Percentiles rank a stretch among this genome's conserved stretches.
Conservation (phyloP, 1,284 basidiomycete species). For the Leccinum fallax region DNA sequence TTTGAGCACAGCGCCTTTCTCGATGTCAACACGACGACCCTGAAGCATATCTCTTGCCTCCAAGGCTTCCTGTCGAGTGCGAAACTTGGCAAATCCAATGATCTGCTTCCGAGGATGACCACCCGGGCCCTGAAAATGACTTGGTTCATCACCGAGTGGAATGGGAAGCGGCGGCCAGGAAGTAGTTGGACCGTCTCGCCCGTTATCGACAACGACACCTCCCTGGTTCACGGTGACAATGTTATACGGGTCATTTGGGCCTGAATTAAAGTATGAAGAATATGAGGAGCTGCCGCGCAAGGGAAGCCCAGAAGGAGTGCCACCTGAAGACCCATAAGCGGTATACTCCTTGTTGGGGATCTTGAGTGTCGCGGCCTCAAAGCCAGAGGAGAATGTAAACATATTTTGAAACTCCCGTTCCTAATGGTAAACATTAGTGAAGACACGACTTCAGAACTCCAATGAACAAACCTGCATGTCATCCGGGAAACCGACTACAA, state of each 20-base stretch:
- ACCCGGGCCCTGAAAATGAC: constrained; percentile 38
- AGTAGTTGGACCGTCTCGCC: constrained; percentile 64
- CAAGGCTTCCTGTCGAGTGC: constrained; percentile 84
- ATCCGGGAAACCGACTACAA: constrained; percentile 98
- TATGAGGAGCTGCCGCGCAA: constrained; percentile 37
- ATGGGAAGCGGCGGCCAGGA: constrained; percentile 60
- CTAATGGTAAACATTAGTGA: constrained; percentile 44
- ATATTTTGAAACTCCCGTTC: constrained; percentile 99
- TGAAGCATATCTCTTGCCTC: constrained; percentile 89
- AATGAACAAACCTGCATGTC: constrained; percentile 86
- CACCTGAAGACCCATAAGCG: constrained; percentile 56
- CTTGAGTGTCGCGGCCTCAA: constrained; percentile 97
- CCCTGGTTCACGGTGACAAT: constrained; percentile 78
- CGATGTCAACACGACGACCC: constrained; percentile 90
- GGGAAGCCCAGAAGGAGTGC: constrained; percentile 37
- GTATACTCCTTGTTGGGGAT: constrained; percentile 89
- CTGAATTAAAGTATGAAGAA: constrained; percentile 43
- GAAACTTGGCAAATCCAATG: constrained; percentile 97
- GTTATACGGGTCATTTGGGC: constrained; percentile 76
- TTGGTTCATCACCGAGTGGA: constrained; percentile 40
- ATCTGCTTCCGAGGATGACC: constrained; percentile 85
- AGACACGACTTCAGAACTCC: not conserved
- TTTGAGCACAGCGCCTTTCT: constrained; percentile 92
- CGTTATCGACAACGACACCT: constrained; percentile 71
- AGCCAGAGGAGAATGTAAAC: constrained; percentile 95